Base-by-base conservation (phyloP, 352 stramenopile species). In the Pythium guiyangense region DNA sequence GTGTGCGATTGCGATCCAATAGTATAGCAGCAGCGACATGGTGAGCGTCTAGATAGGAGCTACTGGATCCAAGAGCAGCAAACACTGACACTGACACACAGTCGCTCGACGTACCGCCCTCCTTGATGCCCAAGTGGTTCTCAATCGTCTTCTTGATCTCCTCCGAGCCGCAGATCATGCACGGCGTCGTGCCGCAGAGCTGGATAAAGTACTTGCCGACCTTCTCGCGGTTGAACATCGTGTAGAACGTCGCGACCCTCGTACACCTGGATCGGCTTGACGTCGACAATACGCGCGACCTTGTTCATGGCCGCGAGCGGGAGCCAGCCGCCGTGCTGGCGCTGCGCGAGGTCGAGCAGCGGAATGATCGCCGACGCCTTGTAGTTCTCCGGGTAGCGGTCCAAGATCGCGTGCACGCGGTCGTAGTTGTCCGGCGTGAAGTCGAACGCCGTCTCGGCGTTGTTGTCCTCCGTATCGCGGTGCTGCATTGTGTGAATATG, bases 171-270 rank as follows among this genome's bases (percentile, higher is more conserved):
- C 95, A 99, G 68, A 99, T 98, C 97, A 99, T 99, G 84, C 97
- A 99, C 22, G 97, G 97, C 52, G 97, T 99, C 15, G 97, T 99
- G 60, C 97, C 97, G 66, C 97, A 99, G 14, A 99, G 83, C 75
- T 98, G 91, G 63, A 97, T 96, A 62, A 97, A 97, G 74, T 96
- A 97, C 79, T 96, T 97, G 75, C 90, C 91, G 48, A 97, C 88
- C 69, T 98, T 97, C 61, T 97, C 94, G 47, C 77, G 67, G 76
- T 94, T 99, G 80, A 99, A 99, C 97, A 99, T 99, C 66, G 97
- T 99, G 86, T 99, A 99, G 73, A 99, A 99, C 37, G 95, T 99
- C 20, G 97, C 97, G 25, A 99, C n/a, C 97, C 70, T 99, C 97
- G 71, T 99, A 99, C 11, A 99, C 97, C 57, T 97, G 87, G 49